Conservation (phyloP, 78 protist species). For the Anaeramoeba ignava region DNA sequence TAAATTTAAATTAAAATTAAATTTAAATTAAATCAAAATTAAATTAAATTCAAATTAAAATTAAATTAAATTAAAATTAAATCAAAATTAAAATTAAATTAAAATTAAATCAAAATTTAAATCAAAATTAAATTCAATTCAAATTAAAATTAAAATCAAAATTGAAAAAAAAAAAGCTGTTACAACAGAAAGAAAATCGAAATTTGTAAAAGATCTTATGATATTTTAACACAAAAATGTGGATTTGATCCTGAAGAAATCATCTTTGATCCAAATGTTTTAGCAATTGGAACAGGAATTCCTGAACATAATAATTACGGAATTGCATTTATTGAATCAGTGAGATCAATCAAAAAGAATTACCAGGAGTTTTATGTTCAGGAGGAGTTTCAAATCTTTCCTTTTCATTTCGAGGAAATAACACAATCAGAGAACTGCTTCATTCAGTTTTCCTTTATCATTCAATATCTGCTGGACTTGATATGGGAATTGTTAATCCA, state of each 20-base stretch:
- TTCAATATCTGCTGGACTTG: constrained; percentile 63
- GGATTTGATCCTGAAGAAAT: constrained; percentile 82
- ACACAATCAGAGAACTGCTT: constrained; percentile 81
- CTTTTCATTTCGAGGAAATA: constrained; percentile 91
- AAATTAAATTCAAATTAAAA: too few species aligned
- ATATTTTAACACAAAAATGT: constrained; percentile 49
- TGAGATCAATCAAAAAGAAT: background rate
- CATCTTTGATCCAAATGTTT: constrained; percentile 93
- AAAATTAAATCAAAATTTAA: too few species aligned
- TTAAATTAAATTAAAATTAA: too few species aligned
- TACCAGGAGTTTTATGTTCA: background rate
- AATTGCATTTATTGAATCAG: constrained; percentile 69
- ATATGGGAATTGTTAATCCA: constrained; percentile 96
- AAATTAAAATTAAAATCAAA: too few species aligned
- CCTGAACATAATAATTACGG: constrained; percentile 93
- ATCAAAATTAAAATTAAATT: too few species aligned
- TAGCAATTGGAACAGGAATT: constrained; percentile 90
- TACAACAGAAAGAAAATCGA: constrained; percentile 18
- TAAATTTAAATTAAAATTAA: too few species aligned
- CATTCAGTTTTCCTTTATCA: constrained; percentile 75
- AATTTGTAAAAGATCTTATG: constrained; percentile 84
- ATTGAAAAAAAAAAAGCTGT: too few species aligned
- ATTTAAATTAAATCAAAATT: too few species aligned
- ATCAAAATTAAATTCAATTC: too few species aligned
- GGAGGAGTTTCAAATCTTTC: constrained; percentile 98